Evolutionary conservation across 257 asterid species (phyloP).

Genomic region (Salvia hispanica): DNA sequence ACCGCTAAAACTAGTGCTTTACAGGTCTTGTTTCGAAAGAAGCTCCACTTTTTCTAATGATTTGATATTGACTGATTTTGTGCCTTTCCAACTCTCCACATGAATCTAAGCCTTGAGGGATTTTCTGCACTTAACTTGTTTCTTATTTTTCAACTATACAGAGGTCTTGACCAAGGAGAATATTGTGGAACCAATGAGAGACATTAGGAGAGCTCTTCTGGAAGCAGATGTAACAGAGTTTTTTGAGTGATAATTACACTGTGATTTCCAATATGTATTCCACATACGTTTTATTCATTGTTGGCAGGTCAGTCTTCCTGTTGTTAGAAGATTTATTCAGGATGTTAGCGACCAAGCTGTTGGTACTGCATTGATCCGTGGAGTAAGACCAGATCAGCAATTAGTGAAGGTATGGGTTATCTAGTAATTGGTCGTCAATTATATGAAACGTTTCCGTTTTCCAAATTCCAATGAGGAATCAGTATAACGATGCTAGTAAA

Average conservation of each 20-base stretch:
- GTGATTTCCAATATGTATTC: slow-evolving; percentile 17
- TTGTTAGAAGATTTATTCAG: slow-evolving; percentile 94
- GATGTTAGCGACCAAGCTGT: slow-evolving; percentile 86
- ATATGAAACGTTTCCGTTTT: not conserved
- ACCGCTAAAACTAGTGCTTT: slow-evolving; percentile 1
- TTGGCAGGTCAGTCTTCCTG: slow-evolving; percentile 97
- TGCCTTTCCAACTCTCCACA: not conserved
- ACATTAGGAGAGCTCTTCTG: slow-evolving; percentile 89
- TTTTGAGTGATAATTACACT: slow-evolving; percentile 2
- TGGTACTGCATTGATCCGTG: slow-evolving; percentile 88
- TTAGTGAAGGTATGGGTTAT: slow-evolving; percentile 70
- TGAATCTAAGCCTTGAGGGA: not conserved
- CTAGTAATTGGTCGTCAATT: slow-evolving; percentile 15
- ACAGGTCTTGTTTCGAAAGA: not conserved
- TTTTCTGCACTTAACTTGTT: not conserved
- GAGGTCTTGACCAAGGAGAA: slow-evolving; percentile 96
- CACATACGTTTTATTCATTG: slow-evolving; percentile 8
- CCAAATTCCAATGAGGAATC: slow-evolving; percentile 1
- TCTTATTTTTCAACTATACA: slow-evolving; percentile 34
- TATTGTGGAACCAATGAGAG: slow-evolving; percentile 94
- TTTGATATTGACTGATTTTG: slow-evolving; percentile 12
- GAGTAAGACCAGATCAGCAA: slow-evolving; percentile 96
- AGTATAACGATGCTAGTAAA: slow-evolving; percentile 16
- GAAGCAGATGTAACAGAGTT: slow-evolving; percentile 84
- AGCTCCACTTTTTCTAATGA: not conserved